A percentile compares a stretch with the other conserved stretches of the same genome.
Evolutionary conservation across 2,329 filamentous ascomycete species (phyloP).

Genomic region (Fusarium abutilonis): DNA sequence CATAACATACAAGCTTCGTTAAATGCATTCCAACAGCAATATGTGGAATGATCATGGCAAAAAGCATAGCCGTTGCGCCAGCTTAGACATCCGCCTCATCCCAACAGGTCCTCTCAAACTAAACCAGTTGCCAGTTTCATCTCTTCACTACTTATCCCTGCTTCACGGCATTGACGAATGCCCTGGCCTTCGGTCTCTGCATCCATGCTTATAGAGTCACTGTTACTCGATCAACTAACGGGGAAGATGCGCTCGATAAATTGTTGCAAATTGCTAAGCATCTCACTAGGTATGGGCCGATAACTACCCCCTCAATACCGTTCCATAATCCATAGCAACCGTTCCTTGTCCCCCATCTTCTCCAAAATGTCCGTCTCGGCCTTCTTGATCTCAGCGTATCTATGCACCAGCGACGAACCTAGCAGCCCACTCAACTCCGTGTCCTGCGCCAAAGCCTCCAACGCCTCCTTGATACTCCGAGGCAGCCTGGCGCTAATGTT

Average conservation of each 20-base stretch:
- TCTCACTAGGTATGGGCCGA: neutral
- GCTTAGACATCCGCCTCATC: slow-evolving; percentile 18
- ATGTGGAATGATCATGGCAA: slow-evolving; percentile 13
- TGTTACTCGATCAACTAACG: slow-evolving; percentile 8
- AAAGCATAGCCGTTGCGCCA: slow-evolving; percentile 8
- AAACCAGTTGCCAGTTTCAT: slow-evolving; percentile 18
- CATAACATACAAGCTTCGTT: neutral
- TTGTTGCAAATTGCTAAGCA: neutral
- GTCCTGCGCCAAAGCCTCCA: slow-evolving; percentile 62
- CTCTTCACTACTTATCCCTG: slow-evolving; percentile 8
- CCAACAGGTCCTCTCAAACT: slow-evolving; percentile 10
- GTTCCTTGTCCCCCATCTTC: slow-evolving; percentile 58
- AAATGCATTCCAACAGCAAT: slow-evolving; percentile 8
- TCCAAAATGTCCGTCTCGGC: slow-evolving; percentile 59
- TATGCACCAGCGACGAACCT: slow-evolving; percentile 60
- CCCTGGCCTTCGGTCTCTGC: slow-evolving; percentile 8
- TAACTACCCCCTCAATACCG: slow-evolving; percentile 58
- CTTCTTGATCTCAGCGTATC: slow-evolving; percentile 68
- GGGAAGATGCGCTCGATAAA: neutral
- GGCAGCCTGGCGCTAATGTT: slow-evolving; percentile 67
- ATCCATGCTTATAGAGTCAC: slow-evolving; percentile 3
- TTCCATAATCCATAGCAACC: slow-evolving; percentile 70
- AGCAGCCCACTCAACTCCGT: slow-evolving; percentile 57
- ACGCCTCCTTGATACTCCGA: slow-evolving; percentile 61
- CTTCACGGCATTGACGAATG: slow-evolving; percentile 8